Base-by-base conservation (phyloP, 768 basidiomycete species). In the Gymnopilus junonius region DNA sequence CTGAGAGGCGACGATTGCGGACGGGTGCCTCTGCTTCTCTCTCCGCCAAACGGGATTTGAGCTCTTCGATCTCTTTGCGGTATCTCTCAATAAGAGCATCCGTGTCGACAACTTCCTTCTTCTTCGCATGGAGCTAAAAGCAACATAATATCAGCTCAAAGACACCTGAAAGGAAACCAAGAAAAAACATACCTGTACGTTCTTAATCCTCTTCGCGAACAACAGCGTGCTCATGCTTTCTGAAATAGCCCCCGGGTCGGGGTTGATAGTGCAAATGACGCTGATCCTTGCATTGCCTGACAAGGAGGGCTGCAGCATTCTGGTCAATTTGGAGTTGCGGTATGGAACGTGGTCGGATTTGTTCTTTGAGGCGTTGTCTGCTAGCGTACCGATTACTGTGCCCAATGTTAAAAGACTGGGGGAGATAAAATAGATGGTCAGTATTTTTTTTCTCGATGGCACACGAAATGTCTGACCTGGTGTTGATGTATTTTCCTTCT, bases 401-500 rank as follows among this genome's bases (percentile, higher is more conserved):
- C 96, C 95, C 10, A 99, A 87, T 4, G 96, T 97, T 42, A 99
- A 84, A 62, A 99, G 81, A 73, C 94, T 97, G 42, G 37, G 40
- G 3, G n/a, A 56, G 61, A 23, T 17, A 37, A 61, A 67, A 15
- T 64, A n/a, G n/a, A n/a, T n/a, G n/a, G 55, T 68, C 7, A 62
- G 56, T 31, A 31, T n/a, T 29, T 11, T 27, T 59, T 1, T 3
- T 32, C 40, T 6, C 12, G 34, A 12, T 23, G 23, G 42, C 61
- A 45, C 39, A 42, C 8, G 0, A 45, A 35, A 37, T 51, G 45
- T 65, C 71, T 8, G 25, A 88, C 90, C 90, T 91, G 3, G 92
- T 93, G 70, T 99, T 99, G 77, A 99, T 99, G 71, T 95, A 97
- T 72, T 92, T 94, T 12, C 97, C 97, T 75, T 99, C 97, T 46